Conservation (phyloP, 1,284 basidiomycete species). For the Chondrostereum purpureum region DNA sequence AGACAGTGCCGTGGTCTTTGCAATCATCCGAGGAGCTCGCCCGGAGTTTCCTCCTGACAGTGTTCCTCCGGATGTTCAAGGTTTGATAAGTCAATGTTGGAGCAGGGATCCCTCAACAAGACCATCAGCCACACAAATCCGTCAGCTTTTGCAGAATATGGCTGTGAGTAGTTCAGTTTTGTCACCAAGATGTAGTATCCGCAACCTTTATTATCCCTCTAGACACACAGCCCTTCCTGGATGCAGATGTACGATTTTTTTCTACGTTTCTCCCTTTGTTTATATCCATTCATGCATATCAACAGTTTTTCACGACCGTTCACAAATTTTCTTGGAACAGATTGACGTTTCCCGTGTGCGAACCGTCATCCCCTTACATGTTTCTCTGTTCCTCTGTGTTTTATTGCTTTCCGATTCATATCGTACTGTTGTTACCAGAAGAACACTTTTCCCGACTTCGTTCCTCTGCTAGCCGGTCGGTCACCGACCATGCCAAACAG, state of each 20-base stretch:
- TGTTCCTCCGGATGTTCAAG: neutral
- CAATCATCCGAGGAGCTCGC: conserved; percentile 13
- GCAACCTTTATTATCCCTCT: too few relatives aligned
- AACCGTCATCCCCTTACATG: too few relatives aligned
- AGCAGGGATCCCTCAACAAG: conserved; percentile 7
- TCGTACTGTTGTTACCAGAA: too few relatives aligned
- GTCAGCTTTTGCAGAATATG: neutral
- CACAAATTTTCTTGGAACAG: too few relatives aligned
- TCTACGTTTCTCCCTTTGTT: neutral
- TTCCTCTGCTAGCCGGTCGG: too few relatives aligned
- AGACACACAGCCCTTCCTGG: too few relatives aligned
- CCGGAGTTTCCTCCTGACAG: conserved; percentile 13
- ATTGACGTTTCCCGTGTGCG: too few relatives aligned
- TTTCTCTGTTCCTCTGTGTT: too few relatives aligned
- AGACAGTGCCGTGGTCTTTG: conserved; percentile 17
- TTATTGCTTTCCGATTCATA: too few relatives aligned
- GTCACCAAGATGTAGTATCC: neutral
- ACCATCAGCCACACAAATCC: conserved; percentile 8
- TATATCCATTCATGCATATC: neutral
- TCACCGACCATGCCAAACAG: too few relatives aligned
- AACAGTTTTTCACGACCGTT: neutral
- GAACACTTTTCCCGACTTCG: too few relatives aligned
- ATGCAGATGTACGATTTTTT: neutral
- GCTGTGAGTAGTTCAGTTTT: neutral
- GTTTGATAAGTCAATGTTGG: conserved; percentile 16